Evolutionary conservation across 164 flowering plant species (phyloP).

Genomic region (Warburgia ugandensis): DNA sequence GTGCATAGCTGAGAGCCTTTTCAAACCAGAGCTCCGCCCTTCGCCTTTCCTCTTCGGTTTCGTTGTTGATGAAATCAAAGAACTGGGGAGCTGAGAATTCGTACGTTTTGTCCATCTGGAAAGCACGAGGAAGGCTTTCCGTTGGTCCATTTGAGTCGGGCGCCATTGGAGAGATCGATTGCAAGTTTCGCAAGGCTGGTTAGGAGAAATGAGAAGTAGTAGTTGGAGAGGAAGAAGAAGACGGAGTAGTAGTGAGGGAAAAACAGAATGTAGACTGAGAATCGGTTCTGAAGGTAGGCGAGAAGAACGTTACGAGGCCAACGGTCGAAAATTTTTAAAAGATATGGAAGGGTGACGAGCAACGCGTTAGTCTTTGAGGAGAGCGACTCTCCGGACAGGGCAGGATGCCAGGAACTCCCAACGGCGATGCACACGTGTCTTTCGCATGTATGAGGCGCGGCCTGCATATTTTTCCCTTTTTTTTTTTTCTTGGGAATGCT

Average conservation of each 20-base stretch:
- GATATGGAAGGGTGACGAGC: too few species aligned
- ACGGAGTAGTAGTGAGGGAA: too few species aligned
- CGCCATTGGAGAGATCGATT: too few species aligned
- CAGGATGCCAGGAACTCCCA: too few species aligned
- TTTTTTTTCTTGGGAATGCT: too few species aligned
- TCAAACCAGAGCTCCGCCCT: constrained; percentile 84
- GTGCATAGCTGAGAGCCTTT: constrained; percentile 52
- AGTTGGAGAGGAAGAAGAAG: constrained; percentile 1
- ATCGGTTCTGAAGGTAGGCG: background rate
- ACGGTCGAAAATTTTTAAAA: constrained; percentile 27
- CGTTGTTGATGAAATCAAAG: constrained; percentile 64
- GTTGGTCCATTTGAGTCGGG: background rate
- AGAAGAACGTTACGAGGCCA: constrained; percentile 17
- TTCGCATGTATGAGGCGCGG: too few species aligned
- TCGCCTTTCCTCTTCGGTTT: constrained; percentile 48
- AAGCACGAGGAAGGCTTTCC: background rate
- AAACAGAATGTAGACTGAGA: too few species aligned
- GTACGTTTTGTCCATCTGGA: constrained; percentile 54
- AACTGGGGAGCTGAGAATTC: constrained; percentile 81
- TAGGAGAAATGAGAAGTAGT: background rate
- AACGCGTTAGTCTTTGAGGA: too few species aligned
- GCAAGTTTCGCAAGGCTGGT: too few species aligned
- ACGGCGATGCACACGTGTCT: too few species aligned
- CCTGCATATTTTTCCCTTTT: too few species aligned
- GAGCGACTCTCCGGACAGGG: too few species aligned